Evolutionary conservation across 345 rosid species (phyloP).

Genomic region (Acer campestre): DNA sequence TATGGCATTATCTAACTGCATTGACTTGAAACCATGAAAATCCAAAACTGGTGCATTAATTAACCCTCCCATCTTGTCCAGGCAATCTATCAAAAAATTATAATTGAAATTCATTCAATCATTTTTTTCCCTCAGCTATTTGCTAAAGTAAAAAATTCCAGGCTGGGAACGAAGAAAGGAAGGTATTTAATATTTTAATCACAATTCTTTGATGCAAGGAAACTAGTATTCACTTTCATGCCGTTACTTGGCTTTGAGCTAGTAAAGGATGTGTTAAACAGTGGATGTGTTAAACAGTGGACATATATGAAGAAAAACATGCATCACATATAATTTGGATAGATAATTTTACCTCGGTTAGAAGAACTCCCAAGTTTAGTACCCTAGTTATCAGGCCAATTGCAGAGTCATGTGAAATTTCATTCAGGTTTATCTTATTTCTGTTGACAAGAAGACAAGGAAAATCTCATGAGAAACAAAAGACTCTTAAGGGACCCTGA

Average conservation of each 20-base stretch:
- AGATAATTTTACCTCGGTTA: constrained; percentile 67
- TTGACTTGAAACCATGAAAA: background rate
- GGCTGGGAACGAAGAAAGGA: background rate
- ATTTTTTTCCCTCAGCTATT: background rate
- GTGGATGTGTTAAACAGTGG: background rate
- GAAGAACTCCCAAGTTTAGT: constrained; percentile 75
- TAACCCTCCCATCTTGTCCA: background rate
- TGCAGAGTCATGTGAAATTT: constrained; percentile 93
- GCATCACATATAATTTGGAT: constrained; percentile 12
- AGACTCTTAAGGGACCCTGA: background rate
- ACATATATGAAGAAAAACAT: background rate
- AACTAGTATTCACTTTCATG: background rate
- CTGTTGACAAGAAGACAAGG: constrained; percentile 37
- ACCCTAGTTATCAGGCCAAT: constrained; percentile 74
- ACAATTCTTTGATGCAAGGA: background rate
- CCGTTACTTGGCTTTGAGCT: background rate
- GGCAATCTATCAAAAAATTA: background rate
- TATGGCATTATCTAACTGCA: background rate
- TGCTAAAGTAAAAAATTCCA: background rate
- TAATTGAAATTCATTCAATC: background rate
- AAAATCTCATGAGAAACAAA: constrained; percentile 8
- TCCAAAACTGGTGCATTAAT: background rate
- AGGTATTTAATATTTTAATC: no score
- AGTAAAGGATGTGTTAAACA: background rate
- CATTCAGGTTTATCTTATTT: constrained; percentile 82